Evolutionary conservation across 495 filamentous ascomycete species (phyloP), one percentile per base, ranked within the genome.

Genomic region (Aspergillus cristatus): DNA sequence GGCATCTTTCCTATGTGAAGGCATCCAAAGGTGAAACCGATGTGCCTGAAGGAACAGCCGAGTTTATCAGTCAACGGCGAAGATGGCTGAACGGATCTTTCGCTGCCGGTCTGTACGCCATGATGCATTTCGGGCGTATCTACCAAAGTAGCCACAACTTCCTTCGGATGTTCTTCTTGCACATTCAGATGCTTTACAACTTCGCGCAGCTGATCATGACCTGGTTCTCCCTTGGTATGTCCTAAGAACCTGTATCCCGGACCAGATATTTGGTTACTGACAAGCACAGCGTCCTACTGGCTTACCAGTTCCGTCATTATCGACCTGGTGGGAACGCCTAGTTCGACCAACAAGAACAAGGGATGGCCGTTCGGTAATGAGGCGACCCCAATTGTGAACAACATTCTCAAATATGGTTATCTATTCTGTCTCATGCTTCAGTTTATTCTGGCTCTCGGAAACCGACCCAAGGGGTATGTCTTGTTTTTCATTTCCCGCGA

Each of bases 21-120:
- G 81, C 91, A 5, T 90, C 91, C 46, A 98, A 96, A 72, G 91
- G 86, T 54, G 91, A 98, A 64, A 98, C 91, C 1, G 91, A 98
- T 67, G 91, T 98, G 35, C 91, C 91, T 13, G 91, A 97, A 64
- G 90, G 91, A 50, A 84, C 87, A 22, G 67, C 91, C 24, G 91
- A 98, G 57, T 97, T 96, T 65, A 95, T 98, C 69, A 81, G 82
- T 45, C 91, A 98, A 65, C 80, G 91, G 55, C 78, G 91, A 65
- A 80, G 91, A 63, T 98, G 91, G 91, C 74, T 97, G 32, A 98
- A 98, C 68, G 91, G 91, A 55, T 97, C 91, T 3, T 97, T 98
- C 50, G 91, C 91, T 8, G 91, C 91, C 58, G 84, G 84, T 68
- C 74, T 97, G 47, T 98, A 98, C 68, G 79, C 90, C 26, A 72